Evolutionary conservation across 176 grass and related monocot species (phyloP).

Genomic region (Oryza rufipogon): DNA sequence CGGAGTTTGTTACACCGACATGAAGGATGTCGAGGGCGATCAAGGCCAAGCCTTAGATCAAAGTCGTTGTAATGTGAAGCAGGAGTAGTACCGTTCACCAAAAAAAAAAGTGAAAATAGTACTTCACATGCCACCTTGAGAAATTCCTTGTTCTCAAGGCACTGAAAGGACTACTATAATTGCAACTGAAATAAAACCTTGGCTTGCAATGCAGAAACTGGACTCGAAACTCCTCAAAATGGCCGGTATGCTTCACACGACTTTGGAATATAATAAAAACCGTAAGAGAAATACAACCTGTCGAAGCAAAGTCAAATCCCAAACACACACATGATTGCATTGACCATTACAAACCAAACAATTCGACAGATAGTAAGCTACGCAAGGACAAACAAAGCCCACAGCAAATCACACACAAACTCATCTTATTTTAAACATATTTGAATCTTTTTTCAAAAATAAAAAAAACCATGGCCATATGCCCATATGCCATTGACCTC

Average conservation of each 20-base stretch:
- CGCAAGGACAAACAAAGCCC: constrained; percentile 30
- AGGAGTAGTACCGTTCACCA: no score
- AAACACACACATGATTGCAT: constrained; percentile 41
- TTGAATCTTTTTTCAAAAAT: background rate
- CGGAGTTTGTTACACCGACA: no score
- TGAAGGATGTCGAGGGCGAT: no score
- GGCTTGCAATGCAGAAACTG: background rate
- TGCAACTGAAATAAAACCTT: background rate
- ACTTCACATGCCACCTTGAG: constrained; percentile 7
- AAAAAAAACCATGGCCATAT: background rate
- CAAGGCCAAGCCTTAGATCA: no score
- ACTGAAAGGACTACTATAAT: background rate
- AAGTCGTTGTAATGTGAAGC: background rate
- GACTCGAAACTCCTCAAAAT: background rate
- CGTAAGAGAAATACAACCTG: background rate
- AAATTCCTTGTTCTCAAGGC: background rate
- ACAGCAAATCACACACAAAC: constrained; percentile 5
- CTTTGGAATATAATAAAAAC: background rate
- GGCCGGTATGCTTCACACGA: background rate
- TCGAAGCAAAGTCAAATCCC: constrained; percentile 30
- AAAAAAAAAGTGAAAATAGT: background rate
- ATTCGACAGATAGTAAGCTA: constrained; percentile 8
- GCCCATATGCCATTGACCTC: constrained; percentile 50
- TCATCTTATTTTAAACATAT: background rate
- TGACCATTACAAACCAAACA: constrained; percentile 21